phyloP scores from a whole-genome alignment of 2,329 filamentous ascomycete species.

The Aspergillus aculeatus region DNA sequence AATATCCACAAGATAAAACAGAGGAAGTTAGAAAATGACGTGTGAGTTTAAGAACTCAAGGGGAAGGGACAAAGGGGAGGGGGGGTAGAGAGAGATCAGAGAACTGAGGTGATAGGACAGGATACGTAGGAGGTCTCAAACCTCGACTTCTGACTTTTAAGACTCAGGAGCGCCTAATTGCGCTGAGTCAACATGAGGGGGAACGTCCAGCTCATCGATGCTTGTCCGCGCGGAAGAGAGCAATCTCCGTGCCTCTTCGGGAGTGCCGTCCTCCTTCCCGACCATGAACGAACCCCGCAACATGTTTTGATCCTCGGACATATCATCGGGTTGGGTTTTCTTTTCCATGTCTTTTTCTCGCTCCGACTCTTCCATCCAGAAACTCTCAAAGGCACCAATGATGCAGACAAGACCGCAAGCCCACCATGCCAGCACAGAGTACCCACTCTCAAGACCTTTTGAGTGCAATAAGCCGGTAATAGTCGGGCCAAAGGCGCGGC shows the following conservation, averaged over 20 bases:
- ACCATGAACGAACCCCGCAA: constrained; percentile 24
- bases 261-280: constrained; percentile 23
- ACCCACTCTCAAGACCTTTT: constrained; percentile 73
- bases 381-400: constrained; percentile 70
- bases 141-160: constrained; percentile 10
- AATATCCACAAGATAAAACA: constrained; percentile 13
- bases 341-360: constrained; percentile 44
- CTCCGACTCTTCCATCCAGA: constrained; percentile 69
- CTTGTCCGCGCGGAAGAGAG: constrained; percentile 38
- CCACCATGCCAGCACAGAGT: constrained; percentile 94
- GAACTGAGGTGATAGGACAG: not conserved
- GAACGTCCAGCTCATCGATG: constrained; percentile 34
- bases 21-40: constrained; percentile 2
- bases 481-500: constrained; percentile 83
- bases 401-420: constrained; percentile 74
- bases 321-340: constrained; percentile 30
- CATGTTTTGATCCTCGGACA: constrained; percentile 26
- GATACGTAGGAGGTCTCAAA: not conserved
- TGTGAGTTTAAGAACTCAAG: constrained; percentile 11
- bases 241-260: constrained; percentile 37
- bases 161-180: constrained; percentile 13
- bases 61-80: not conserved
- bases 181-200: constrained; percentile 24
- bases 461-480: constrained; percentile 84
- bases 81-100: not conserved